A percentile compares a stretch with the other conserved stretches of the same genome.
Evolutionary conservation across 2,329 filamentous ascomycete genomes (phyloP).

Genomic region (Mariannaea elegans): DNA sequence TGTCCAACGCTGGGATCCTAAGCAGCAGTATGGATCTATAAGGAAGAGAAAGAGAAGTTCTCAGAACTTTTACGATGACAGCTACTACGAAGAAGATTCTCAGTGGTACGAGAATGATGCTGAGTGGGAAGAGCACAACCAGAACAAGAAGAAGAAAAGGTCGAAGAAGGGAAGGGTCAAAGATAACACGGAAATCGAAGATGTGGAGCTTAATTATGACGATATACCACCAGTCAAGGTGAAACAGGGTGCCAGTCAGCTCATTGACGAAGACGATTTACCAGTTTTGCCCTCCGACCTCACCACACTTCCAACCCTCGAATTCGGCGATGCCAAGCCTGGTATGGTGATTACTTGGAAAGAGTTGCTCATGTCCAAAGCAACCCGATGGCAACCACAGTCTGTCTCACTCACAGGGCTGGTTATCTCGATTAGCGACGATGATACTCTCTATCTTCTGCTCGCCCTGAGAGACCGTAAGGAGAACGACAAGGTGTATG

Average conservation of each 20-base stretch:
- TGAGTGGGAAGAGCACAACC: slow-evolving; percentile 48
- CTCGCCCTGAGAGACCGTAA: slow-evolving; percentile 76
- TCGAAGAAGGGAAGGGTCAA: slow-evolving; percentile 50
- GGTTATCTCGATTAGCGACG: slow-evolving; percentile 64
- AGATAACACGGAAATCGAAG: slow-evolving; percentile 22
- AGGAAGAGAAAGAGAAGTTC: slow-evolving; percentile 60
- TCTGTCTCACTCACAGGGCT: slow-evolving; percentile 72
- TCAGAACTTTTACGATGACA: slow-evolving; percentile 44
- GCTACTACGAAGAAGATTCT: slow-evolving; percentile 41
- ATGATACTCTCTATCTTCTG: slow-evolving; percentile 63
- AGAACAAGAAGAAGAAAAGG: slow-evolving; percentile 44
- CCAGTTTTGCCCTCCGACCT: slow-evolving; percentile 68
- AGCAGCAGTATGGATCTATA: slow-evolving; percentile 62
- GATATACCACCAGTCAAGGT: slow-evolving; percentile 43
- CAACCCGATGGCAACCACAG: slow-evolving; percentile 73
- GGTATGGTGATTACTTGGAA: slow-evolving; percentile 78
- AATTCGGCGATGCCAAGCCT: slow-evolving; percentile 55
- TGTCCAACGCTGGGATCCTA: slow-evolving; percentile 85
- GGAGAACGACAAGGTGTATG: slow-evolving; percentile 65
- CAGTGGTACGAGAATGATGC: slow-evolving; percentile 44
- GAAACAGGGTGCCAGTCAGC: slow-evolving; percentile 51
- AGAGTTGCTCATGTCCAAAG: slow-evolving; percentile 66
- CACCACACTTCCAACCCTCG: slow-evolving; percentile 60
- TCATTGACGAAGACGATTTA: slow-evolving; percentile 66
- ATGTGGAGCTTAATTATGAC: slow-evolving; percentile 53